A percentile compares a stretch with the other conserved stretches of the same genome.
Conservation (phyloP, 257 asterid genomes). For the Primulina eburnea region DNA sequence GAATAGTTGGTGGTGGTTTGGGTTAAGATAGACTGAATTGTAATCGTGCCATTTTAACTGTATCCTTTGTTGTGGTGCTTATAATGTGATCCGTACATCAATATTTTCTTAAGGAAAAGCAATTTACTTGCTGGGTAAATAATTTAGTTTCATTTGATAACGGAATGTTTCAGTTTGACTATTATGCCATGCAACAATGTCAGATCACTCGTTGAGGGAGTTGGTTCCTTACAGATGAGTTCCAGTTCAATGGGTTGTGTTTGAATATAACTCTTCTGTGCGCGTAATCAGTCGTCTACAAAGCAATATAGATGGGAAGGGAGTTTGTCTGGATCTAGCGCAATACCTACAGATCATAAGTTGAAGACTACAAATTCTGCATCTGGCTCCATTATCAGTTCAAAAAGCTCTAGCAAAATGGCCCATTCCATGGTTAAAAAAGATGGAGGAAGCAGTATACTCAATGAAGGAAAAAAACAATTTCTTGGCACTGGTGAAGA, state of each 20-base stretch:
- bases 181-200: not conserved
- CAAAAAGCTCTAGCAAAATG: not conserved
- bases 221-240: slow-evolving; percentile 10
- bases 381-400: not conserved
- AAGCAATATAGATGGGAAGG: not conserved
- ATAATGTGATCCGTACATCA: not conserved
- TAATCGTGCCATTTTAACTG: not conserved
- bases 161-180: not conserved
- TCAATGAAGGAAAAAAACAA: not conserved
- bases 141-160: not conserved
- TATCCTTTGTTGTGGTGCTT: not conserved
- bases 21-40: not conserved
- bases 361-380: not conserved
- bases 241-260: not conserved
- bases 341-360: not conserved
- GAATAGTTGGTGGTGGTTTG: not conserved
- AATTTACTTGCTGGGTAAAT: too few relatives aligned
- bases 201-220: slow-evolving; percentile 17
- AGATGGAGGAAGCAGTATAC: not conserved
- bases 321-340: not conserved
- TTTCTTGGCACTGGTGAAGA: not conserved
- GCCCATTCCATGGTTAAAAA: not conserved
- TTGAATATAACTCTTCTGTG: not conserved
- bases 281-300: not conserved
- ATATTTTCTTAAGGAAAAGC: too few relatives aligned